phyloP scores from a whole-genome alignment of 106 monocot genomes.

The Dactylorhiza incarnata region DNA sequence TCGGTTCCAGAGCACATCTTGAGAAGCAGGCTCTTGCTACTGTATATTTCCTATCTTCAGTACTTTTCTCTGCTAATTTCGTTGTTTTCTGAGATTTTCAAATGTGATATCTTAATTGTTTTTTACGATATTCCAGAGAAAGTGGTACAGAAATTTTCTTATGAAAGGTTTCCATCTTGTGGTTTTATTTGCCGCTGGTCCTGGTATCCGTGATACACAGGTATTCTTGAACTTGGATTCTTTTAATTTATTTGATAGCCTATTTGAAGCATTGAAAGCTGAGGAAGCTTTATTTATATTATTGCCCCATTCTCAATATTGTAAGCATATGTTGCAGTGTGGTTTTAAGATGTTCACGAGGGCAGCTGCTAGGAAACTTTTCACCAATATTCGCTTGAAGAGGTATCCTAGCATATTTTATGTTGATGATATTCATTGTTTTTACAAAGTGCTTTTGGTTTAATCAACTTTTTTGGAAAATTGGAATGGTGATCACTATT shows the following conservation, averaged over 20 bases:
- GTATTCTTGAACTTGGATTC: conserved; percentile 18
- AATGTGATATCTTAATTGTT: neutral
- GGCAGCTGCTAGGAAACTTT: conserved; percentile 79
- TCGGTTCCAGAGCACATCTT: conserved; percentile 98
- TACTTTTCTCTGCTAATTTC: neutral
- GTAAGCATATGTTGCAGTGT: conserved; percentile 47
- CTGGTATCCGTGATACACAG: conserved; percentile 97
- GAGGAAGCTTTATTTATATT: neutral
- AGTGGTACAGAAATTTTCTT: conserved; percentile 92
- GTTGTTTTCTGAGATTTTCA: neutral
- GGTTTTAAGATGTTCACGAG: conserved; percentile 99
- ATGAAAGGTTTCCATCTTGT: conserved; percentile 99
- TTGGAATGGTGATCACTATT: neutral
- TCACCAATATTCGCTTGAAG: conserved; percentile 84
- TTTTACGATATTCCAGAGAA: conserved; percentile 58
- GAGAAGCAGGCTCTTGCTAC: conserved; percentile 94
- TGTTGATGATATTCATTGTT: neutral
- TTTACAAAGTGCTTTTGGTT: neutral
- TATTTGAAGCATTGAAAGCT: neutral
- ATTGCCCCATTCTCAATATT: neutral
- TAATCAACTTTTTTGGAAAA: neutral
- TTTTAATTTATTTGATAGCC: neutral
- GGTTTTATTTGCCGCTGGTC: conserved; percentile 82
- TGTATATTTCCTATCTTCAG: conserved; percentile 24
- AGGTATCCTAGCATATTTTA: conserved; percentile 36